phyloP scores from a whole-genome alignment of 2,329 filamentous ascomycete species.

The Emergomyces pasteurianus region DNA sequence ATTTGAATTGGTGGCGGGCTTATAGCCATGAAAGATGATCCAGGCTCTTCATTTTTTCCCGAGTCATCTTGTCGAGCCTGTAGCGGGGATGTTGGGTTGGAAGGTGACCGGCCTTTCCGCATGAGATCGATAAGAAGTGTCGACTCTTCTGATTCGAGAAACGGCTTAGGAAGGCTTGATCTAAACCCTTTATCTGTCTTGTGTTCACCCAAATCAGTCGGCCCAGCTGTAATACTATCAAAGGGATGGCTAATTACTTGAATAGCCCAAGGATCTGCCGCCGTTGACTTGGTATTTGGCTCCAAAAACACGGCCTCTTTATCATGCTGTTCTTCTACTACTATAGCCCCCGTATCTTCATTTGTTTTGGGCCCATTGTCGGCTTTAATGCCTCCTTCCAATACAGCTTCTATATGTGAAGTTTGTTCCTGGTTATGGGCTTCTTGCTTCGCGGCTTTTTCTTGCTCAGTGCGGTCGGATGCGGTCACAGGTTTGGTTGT shows the following conservation, averaged over 20 bases:
- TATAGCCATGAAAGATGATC: neutral
- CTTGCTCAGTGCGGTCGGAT: neutral
- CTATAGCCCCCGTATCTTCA: neutral
- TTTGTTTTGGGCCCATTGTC: neutral
- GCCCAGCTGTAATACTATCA: conserved; percentile 1
- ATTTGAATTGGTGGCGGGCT: neutral
- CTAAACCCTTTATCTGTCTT: conserved; percentile 11
- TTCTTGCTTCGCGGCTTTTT: neutral
- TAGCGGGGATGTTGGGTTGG: neutral
- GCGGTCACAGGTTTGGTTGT: neutral
- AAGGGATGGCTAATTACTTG: conserved; percentile 11
- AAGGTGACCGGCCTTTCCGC: neutral
- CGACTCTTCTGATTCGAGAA: neutral
- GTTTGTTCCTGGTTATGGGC: neutral
- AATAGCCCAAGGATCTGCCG: conserved; percentile 2
- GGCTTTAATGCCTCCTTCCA: neutral
- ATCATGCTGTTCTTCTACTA: neutral
- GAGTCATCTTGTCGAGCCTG: neutral
- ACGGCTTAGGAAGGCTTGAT: conserved; percentile 14
- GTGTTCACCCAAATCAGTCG: conserved; percentile 5
- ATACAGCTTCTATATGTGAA: neutral
- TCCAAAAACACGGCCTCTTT: neutral
- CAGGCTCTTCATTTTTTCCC: neutral
- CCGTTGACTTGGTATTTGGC: neutral
- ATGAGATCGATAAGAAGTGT: conserved; percentile 15